Percentiles rank a stretch among this genome's conserved stretches.
Conservation (phyloP, 352 stramenopile genomes). For the Phytophthora brassicae region DNA sequence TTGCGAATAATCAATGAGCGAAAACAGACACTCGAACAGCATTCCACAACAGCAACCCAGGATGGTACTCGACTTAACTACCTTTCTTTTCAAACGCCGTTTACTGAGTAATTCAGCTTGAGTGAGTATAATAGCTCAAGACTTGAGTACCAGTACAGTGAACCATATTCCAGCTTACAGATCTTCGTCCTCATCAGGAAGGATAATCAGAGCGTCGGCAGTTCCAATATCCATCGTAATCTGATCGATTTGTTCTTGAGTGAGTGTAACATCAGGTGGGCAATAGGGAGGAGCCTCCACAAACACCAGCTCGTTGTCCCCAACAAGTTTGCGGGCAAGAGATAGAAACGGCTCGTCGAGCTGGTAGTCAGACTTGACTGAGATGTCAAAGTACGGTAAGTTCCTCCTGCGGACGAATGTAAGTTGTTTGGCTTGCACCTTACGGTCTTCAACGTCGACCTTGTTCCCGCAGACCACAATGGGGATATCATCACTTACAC, state of each 20-base stretch:
- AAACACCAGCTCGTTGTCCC: constrained; percentile 98
- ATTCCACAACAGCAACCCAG: too few relatives aligned
- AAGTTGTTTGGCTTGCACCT: constrained; percentile 99
- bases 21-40: too few relatives aligned
- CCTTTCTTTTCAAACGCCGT: too few relatives aligned
- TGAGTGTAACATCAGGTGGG: constrained; percentile 96
- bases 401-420: constrained; percentile 99
- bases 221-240: constrained; percentile 92
- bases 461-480: constrained; percentile 99
- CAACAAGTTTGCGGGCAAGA: constrained; percentile 98
- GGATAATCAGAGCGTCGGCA: constrained; percentile 89
- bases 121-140: too few relatives aligned
- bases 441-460: constrained; percentile 99
- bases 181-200: constrained; percentile 98
- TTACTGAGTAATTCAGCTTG: too few relatives aligned
- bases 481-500: constrained; percentile 99
- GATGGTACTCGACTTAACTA: too few relatives aligned
- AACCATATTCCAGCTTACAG: too few relatives aligned
- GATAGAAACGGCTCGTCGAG: constrained; percentile 99
- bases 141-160: too few relatives aligned
- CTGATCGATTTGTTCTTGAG: constrained; percentile 91
- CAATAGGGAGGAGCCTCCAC: constrained; percentile 96
- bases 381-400: constrained; percentile 99
- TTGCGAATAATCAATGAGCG: too few relatives aligned
- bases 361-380: constrained; percentile 99